Evolutionary conservation across 176 grass and related monocot species (phyloP), one percentile per base, ranked within the genome.

Genomic region (Carex cristatella): DNA sequence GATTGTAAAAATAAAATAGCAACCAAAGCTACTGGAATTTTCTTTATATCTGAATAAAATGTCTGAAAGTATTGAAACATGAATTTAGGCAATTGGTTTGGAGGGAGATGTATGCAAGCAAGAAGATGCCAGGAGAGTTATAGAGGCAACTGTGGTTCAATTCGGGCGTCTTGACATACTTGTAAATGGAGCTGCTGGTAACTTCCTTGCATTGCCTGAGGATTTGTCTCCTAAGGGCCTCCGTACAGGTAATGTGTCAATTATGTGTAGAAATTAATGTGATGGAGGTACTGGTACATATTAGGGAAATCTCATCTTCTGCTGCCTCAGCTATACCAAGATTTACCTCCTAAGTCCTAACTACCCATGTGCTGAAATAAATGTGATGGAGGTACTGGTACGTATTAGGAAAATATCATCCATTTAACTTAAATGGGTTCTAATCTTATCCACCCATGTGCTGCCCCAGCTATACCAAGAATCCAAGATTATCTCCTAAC

Each of bases 211-310:
- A 37, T 93, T 93, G 13, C 93, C 95, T 0, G 95, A 98, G 88
- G 93, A 98, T 93, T 85, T 98, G 19, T 93, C 90, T 12, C 95
- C 95, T 58, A 98, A 98, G 38, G 95, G 89, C 35, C 94, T 98
- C 59, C 88, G 93, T 57, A 95, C 95, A 10, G 95, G 95, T 98
- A 88, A 33, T 83, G 28, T 32, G 23, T 11, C 51, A 13, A 4
- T 78, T 76, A 46, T 57, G 11, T 57, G 30, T 57, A 56, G 1
- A 8, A 32, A 18, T 56, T 78, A 16, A 35, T 57, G 8, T 57
- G 4, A 57, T 57, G 2, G 28, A 3, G 46, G 71, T 55, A 76
- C 71, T 54, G 71, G 48, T 76, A 76, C 48, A 2, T 76, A 16
- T 70, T 14, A 31, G 65, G 58, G 16, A 61, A 19, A 18, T 61